These are phyloP conservation scores for Castanopsis chinensis DNA, from an alignment of 306 rosid genomes.

Conservation along the genomic window DNA sequence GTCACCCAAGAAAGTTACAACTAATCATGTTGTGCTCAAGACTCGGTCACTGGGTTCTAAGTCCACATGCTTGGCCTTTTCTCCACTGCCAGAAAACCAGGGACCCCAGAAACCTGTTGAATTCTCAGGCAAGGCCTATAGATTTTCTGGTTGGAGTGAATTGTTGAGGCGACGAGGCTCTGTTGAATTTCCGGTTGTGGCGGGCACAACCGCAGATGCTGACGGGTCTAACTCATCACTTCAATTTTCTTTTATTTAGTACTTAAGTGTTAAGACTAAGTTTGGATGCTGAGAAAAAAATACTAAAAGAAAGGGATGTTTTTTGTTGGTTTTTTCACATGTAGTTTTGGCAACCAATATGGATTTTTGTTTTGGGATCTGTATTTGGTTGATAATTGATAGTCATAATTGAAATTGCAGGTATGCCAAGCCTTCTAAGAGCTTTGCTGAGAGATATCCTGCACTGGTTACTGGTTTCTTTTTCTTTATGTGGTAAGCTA, in stretches of 20 bases:
- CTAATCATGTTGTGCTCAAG: conserved; percentile 25
- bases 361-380: neutral
- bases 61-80: conserved; percentile 38
- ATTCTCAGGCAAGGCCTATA: conserved; percentile 21
- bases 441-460: conserved; percentile 59
- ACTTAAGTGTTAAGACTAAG: neutral
- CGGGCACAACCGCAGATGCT: conserved; percentile 58
- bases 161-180: conserved; percentile 33
- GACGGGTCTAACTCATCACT: conserved; percentile 40
- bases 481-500: conserved; percentile 83
- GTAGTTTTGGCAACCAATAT: neutral
- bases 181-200: conserved; percentile 28
- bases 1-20: conserved; percentile 24
- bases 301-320: neutral
- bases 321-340: neutral
- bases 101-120: conserved; percentile 5
- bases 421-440: conserved; percentile 37
- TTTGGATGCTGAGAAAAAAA: conserved; percentile 23
- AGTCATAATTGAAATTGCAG: conserved; percentile 20
- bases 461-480: conserved; percentile 78
- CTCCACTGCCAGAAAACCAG: conserved; percentile 39
- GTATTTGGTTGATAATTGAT: conserved; percentile 1
- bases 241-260: neutral
- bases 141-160: conserved; percentile 33
- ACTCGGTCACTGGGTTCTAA: conserved; percentile 22